A percentile compares a stretch with the other conserved stretches of the same genome.
phyloP scores from a whole-genome alignment of 129 eudicot species.

The Silybum marianum region DNA sequence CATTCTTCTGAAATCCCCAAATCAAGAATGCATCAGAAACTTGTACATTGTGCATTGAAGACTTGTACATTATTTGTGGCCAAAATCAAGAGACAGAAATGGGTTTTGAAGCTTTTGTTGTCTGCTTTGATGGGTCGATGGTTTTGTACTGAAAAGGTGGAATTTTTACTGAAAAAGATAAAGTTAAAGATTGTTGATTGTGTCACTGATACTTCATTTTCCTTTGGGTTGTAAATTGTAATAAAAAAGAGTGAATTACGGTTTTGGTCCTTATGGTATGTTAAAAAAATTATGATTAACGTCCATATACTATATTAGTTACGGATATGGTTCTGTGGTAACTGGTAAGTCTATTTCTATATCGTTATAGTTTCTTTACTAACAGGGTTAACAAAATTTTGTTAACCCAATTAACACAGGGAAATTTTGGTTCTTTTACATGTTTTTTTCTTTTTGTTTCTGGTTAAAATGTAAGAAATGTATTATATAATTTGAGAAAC shows the following conservation, averaged over 20 bases:
- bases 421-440: background rate
- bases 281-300: background rate
- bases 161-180: slow-evolving; percentile 44
- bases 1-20: slow-evolving; percentile 25
- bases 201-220: slow-evolving; percentile 43
- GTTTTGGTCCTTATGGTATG: background rate
- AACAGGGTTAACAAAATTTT: background rate
- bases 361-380: too few relatives aligned
- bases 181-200: slow-evolving; percentile 41
- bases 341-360: too few relatives aligned
- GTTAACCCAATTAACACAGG: background rate
- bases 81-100: slow-evolving; percentile 32
- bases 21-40: slow-evolving; percentile 9
- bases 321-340: background rate
- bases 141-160: slow-evolving; percentile 41
- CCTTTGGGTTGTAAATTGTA: slow-evolving; percentile 33
- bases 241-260: background rate
- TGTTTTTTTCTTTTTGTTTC: background rate
- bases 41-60: slow-evolving; percentile 25
- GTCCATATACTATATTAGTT: background rate
- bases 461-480: background rate
- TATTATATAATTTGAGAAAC: too few relatives aligned
- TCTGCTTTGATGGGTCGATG: slow-evolving; percentile 31
- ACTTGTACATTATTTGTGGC: slow-evolving; percentile 31
- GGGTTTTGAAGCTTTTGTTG: slow-evolving; percentile 39